Base-by-base conservation (phyloP, 306 rosid species). In the Begonia loranthoides region DNA sequence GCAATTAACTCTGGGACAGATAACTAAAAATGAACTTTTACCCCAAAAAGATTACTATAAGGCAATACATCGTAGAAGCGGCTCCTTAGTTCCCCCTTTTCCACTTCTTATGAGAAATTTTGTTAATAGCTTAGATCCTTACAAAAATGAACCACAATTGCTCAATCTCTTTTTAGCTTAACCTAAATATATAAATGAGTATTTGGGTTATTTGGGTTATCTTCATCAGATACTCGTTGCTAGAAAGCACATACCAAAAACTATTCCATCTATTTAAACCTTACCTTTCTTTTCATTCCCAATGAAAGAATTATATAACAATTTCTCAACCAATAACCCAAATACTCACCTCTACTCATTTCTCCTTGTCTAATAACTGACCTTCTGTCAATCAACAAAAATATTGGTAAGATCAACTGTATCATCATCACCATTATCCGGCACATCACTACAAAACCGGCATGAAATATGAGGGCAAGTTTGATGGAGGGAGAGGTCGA, bases 121-220 rank as follows among this genome's bases (percentile, higher is more conserved):
- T n/a, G n/a, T n/a, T n/a, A n/a, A n/a, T n/a, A n/a, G n/a, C n/a
- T n/a, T n/a, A n/a, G n/a, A n/a, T n/a, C 80, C 81, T 90, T 66
- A 94, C 92, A 43, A 76, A 85, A 92, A 90, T 90, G 8, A 95
- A 95, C 52, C 94, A 90, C n/a, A n/a, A n/a, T n/a, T n/a, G n/a
- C n/a, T n/a, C n/a, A n/a, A n/a, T n/a, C n/a, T n/a, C n/a, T n/a
- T n/a, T n/a, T n/a, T n/a, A n/a, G n/a, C n/a, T n/a, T 39, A 39
- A 39, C 43, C 43, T 39, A 39, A 10, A 39, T 39, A 39, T 5
- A 10, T 39, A 39, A 39, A 39, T 5, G 43, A 39, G 10, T 39
- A 5, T 39, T 39, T 5, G 43, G 8, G 43, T n/a, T n/a, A n/a
- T n/a, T n/a, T n/a, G n/a, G n/a, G n/a, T n/a, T n/a, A n/a, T n/a